Conservation (phyloP, 805 yeast species). For the Ogataea nitratoaversa region DNA sequence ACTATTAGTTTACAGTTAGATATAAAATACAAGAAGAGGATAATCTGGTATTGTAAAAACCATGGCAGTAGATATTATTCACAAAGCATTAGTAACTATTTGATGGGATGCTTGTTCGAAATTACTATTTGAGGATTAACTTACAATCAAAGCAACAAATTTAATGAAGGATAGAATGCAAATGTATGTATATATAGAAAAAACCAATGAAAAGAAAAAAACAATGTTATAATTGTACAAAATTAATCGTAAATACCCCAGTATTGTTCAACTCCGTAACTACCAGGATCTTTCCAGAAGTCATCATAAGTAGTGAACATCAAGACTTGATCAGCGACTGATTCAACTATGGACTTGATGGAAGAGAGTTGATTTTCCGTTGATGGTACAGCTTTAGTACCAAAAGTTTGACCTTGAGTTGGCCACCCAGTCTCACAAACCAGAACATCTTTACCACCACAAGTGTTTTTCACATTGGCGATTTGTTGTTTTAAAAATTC, state of each 20-base stretch:
- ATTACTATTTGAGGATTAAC: no score
- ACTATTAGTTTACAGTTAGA: no score
- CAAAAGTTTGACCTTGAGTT: slow-evolving; percentile 50
- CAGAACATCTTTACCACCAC: slow-evolving; percentile 49
- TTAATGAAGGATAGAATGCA: no score
- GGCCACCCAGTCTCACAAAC: slow-evolving; percentile 74
- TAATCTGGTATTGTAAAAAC: no score
- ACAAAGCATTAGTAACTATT: no score
- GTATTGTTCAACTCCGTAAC: slow-evolving; percentile 55
- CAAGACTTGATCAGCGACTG: slow-evolving; percentile 46
- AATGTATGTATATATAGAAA: not conserved
- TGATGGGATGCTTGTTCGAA: no score
- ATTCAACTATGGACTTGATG: slow-evolving; percentile 42
- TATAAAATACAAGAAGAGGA: no score
- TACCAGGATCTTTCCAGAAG: slow-evolving; percentile 56
- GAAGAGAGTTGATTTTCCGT: slow-evolving; percentile 48
- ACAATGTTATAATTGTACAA: no score
- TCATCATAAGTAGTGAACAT: slow-evolving; percentile 63
- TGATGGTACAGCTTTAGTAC: slow-evolving; percentile 50
- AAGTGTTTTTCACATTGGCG: slow-evolving; percentile 36
- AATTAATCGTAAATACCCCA: slow-evolving; percentile 45
- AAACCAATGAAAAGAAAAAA: not conserved
- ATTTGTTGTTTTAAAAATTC: slow-evolving; percentile 48
- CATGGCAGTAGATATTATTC: no score
- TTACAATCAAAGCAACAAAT: no score